A percentile compares a stretch with the other conserved stretches of the same genome.
Evolutionary conservation across 345 rosid species (phyloP).

Genomic region (Populus pruinosa): DNA sequence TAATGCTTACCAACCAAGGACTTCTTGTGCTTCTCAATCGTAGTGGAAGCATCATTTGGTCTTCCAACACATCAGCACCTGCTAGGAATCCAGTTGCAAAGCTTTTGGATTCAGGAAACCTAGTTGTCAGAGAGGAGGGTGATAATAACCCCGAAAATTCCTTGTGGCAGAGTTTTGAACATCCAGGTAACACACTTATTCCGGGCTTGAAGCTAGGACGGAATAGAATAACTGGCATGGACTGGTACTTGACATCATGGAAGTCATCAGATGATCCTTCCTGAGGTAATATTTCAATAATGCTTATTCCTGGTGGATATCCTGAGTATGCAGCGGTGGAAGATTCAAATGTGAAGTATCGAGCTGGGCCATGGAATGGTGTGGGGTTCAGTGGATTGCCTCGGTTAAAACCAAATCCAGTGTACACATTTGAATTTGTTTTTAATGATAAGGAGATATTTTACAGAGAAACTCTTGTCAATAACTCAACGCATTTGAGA

Average conservation of each 20-base stretch:
- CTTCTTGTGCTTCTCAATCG: not conserved
- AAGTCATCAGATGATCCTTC: constrained; percentile 34
- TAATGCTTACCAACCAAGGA: too few species aligned
- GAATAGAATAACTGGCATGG: not conserved
- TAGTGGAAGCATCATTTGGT: not conserved
- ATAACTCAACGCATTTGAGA: not conserved
- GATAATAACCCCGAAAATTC: too few species aligned
- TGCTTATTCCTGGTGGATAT: constrained; percentile 15
- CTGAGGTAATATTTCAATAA: constrained; percentile 11
- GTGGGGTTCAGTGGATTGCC: constrained; percentile 18
- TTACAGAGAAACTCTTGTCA: not conserved
- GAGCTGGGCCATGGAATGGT: constrained; percentile 39
- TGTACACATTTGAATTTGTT: not conserved
- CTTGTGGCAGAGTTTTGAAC: too few species aligned
- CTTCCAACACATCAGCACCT: too few species aligned
- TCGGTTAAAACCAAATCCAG: not conserved
- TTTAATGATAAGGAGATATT: not conserved
- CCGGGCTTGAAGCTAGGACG: not conserved
- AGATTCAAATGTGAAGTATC: constrained; percentile 8
- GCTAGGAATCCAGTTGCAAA: not conserved
- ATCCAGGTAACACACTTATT: not conserved
- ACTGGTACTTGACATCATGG: constrained; percentile 34
- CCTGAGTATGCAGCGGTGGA: constrained; percentile 15
- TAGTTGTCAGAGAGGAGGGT: not conserved
- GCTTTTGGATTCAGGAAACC: not conserved